A percentile compares a stretch with the other conserved stretches of the same genome.
Conservation (phyloP, 2,329 filamentous ascomycete species). For the Cladophialophora yegresii region DNA sequence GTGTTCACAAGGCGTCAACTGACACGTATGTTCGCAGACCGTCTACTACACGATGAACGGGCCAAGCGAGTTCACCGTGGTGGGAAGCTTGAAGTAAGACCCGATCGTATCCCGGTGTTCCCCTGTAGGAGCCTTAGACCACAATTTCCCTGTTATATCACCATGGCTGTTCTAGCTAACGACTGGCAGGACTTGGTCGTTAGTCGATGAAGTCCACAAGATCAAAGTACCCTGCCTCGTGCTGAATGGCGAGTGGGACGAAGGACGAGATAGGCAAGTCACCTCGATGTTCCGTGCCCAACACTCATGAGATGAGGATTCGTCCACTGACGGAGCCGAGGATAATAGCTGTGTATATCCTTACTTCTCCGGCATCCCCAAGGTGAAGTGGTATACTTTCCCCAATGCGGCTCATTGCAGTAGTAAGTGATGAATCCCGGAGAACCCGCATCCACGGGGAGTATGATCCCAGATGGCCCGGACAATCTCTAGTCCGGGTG, state of each 20-base stretch:
- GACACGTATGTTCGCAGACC: conserved; percentile 22
- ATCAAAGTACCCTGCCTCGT: conserved; percentile 47
- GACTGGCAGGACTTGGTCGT: conserved; percentile 39
- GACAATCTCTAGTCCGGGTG: neutral
- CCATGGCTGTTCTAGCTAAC: neutral
- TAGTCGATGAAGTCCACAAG: conserved; percentile 41
- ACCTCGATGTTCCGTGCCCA: neutral
- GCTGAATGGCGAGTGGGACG: conserved; percentile 49
- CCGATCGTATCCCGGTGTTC: too few species aligned
- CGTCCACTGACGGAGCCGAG: neutral
- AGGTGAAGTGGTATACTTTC: conserved; percentile 47
- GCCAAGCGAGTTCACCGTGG: conserved; percentile 45
- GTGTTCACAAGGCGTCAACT: neutral
- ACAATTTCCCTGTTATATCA: neutral
- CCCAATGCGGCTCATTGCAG: conserved; percentile 38
- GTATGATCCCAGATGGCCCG: neutral
- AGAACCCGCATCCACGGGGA: neutral
- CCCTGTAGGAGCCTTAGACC: neutral
- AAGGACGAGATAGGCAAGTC: conserved; percentile 26
- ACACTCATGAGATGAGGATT: neutral
- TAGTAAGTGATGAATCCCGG: conserved; percentile 8
- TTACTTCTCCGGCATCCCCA: conserved; percentile 39
- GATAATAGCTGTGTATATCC: conserved; percentile 25
- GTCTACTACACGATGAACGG: conserved; percentile 42
- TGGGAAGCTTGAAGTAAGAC: conserved; percentile 44